Percentiles rank a stretch among this genome's conserved stretches.
These are phyloP conservation scores for Clarireedia paspali DNA, from an alignment of 2,329 filamentous ascomycete genomes.

Conservation along the genomic window DNA sequence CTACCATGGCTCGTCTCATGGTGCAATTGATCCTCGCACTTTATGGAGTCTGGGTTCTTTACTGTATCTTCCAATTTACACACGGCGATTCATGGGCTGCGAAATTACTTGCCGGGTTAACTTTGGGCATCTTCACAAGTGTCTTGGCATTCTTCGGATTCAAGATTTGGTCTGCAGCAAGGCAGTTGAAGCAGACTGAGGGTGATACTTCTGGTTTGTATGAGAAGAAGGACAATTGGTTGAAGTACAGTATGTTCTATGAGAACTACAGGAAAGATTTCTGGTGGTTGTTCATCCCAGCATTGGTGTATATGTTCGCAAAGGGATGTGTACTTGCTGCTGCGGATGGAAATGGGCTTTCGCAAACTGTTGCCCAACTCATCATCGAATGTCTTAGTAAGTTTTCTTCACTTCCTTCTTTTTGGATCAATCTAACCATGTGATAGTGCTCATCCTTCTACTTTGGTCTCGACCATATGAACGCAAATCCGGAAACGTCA, in stretches of 20 bases:
- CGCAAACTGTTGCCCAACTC: conserved; percentile 73
- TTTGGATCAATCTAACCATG: neutral
- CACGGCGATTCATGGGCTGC: conserved; percentile 91
- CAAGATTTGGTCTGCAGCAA: conserved; percentile 73
- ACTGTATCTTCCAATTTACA: conserved; percentile 94
- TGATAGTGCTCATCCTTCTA: conserved; percentile 62
- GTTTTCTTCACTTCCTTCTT: neutral
- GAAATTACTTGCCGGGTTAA: conserved; percentile 74
- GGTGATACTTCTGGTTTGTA: conserved; percentile 70
- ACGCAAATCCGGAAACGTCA: conserved; percentile 78
- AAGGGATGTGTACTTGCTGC: conserved; percentile 82
- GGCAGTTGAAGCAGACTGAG: conserved; percentile 63
- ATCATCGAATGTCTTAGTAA: conserved; percentile 61
- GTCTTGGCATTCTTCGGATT: conserved; percentile 77
- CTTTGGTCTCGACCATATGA: conserved; percentile 83
- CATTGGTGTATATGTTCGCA: conserved; percentile 82
- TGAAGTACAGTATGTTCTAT: conserved; percentile 96
- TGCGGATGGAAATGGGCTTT: conserved; percentile 75
- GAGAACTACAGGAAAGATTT: conserved; percentile 89
- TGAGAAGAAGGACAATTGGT: conserved; percentile 83
- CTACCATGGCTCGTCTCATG: conserved; percentile 78
- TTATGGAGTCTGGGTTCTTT: conserved; percentile 92
- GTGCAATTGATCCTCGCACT: conserved; percentile 84
- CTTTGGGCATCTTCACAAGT: conserved; percentile 70
- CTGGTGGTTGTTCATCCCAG: conserved; percentile 95